Evolutionary conservation across 139 green algal species (phyloP).

Genomic region (Asterochloris erici): DNA sequence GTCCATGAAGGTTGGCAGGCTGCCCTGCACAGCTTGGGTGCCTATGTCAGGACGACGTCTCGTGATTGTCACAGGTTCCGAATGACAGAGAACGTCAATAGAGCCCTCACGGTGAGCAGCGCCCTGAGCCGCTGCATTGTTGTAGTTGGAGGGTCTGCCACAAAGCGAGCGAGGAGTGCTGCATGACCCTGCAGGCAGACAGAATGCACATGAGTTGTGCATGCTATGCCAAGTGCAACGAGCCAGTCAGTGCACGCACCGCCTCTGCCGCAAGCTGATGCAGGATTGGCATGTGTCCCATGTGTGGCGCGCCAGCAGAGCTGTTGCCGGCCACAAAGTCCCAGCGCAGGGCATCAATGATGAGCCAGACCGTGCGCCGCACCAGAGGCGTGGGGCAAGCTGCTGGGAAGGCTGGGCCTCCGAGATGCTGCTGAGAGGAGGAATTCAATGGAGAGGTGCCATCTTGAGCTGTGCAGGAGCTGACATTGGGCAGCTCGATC

Average conservation of each 20-base stretch:
- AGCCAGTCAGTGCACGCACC: neutral
- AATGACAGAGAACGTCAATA: neutral
- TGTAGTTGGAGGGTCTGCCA: conserved; percentile 90
- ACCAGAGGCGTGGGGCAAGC: conserved; percentile 28
- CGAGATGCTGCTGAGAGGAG: conserved; percentile 1
- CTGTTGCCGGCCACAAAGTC: conserved; percentile 45
- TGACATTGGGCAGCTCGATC: conserved; percentile 58
- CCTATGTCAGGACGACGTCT: neutral
- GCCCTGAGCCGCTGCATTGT: conserved; percentile 88
- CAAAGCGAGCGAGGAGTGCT: conserved; percentile 51
- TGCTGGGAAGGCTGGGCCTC: too few relatives aligned
- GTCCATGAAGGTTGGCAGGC: conserved; percentile 94
- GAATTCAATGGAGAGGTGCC: too few relatives aligned
- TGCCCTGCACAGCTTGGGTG: conserved; percentile 48
- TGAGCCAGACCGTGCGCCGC: conserved; percentile 55
- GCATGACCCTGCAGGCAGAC: conserved; percentile 13
- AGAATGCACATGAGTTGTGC: too few relatives aligned
- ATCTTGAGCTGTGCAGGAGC: too few relatives aligned
- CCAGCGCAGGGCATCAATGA: conserved; percentile 79
- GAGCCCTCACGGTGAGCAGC: conserved; percentile 47
- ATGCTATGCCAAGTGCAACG: neutral
- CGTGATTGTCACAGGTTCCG: neutral
- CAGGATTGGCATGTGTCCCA: conserved; percentile 34
- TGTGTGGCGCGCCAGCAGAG: conserved; percentile 8
- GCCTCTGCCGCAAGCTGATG: neutral